These are phyloP conservation scores for Striga asiatica DNA, from an alignment of 257 asterid genomes.

Conservation along the genomic window DNA sequence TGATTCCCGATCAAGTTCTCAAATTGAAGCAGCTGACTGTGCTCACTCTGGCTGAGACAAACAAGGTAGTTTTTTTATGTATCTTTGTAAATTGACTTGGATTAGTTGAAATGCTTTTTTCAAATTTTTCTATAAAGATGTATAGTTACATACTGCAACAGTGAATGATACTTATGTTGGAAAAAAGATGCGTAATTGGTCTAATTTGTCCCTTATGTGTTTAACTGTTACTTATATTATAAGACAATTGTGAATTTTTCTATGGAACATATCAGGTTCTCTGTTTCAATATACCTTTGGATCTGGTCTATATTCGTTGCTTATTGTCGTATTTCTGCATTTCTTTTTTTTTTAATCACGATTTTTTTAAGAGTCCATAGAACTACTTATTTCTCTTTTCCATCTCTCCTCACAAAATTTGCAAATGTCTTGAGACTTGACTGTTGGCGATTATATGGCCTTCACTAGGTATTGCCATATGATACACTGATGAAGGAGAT, in stretches of 20 bases:
- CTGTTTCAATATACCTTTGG: neutral
- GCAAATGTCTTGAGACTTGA: neutral
- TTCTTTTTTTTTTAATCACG: neutral
- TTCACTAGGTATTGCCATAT: slow-evolving; percentile 66
- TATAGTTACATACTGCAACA: no score
- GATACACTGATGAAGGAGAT: slow-evolving; percentile 81
- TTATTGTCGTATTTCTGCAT: no score
- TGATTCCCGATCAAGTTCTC: slow-evolving; percentile 78
- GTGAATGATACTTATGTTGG: no score
- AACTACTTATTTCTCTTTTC: neutral
- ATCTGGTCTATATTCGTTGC: no score
- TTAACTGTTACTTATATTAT: no score
- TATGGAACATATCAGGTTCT: no score
- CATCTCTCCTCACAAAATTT: neutral
- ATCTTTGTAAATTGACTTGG: neutral
- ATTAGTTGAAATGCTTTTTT: neutral
- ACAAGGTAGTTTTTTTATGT: slow-evolving; percentile 46
- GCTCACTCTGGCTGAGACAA: slow-evolving; percentile 83
- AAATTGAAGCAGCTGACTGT: slow-evolving; percentile 94
- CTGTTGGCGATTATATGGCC: slow-evolving; percentile 13
- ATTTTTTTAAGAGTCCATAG: neutral
- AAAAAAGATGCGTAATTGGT: no score
- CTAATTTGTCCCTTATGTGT: no score
- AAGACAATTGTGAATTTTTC: no score
- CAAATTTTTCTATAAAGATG: no score